These are phyloP conservation scores for Strobilomyces confusus DNA, from an alignment of 768 basidiomycete genomes.

Conservation along the genomic window DNA sequence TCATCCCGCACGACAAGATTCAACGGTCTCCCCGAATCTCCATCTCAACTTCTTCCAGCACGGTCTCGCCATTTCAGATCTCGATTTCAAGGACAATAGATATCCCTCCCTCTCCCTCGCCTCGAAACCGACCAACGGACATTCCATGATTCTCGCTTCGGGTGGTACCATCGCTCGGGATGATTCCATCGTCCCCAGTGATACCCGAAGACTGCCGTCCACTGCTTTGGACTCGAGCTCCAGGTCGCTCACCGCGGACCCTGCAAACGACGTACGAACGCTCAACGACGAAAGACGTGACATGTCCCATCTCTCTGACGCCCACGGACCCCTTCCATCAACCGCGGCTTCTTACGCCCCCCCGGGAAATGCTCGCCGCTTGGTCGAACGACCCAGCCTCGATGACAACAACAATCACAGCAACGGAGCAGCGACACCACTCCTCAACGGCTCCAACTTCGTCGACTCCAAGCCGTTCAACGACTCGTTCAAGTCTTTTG, in stretches of 20 bases:
- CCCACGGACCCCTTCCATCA: constrained; percentile 22
- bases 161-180: constrained; percentile 28
- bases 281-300: constrained; percentile 23
- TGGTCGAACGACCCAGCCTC: constrained; percentile 49
- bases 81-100: constrained; percentile 62
- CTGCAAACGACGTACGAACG: constrained; percentile 21
- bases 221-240: constrained; percentile 6
- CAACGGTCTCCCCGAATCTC: constrained; percentile 26
- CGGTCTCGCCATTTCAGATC: constrained; percentile 51
- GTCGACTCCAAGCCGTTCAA: constrained; percentile 27
- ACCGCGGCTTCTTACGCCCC: constrained; percentile 42
- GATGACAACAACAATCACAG: constrained; percentile 35
- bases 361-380: constrained; percentile 43
- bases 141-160: constrained; percentile 29
- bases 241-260: constrained; percentile 14
- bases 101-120: constrained; percentile 39
- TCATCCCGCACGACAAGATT: constrained; percentile 42
- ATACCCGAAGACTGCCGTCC: constrained; percentile 13
- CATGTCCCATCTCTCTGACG: constrained; percentile 12
- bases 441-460: constrained; percentile 25
- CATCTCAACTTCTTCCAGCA: constrained; percentile 46
- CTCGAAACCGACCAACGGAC: constrained; percentile 20
- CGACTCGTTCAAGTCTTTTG: constrained; percentile 32
- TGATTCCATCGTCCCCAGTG: constrained; percentile 7
- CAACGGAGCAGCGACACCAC: constrained; percentile 17